Percentiles rank a stretch among this genome's conserved stretches.
These are phyloP conservation scores for Boletales sp. DNA, from an alignment of 768 basidiomycete species.

Conservation along the genomic window DNA sequence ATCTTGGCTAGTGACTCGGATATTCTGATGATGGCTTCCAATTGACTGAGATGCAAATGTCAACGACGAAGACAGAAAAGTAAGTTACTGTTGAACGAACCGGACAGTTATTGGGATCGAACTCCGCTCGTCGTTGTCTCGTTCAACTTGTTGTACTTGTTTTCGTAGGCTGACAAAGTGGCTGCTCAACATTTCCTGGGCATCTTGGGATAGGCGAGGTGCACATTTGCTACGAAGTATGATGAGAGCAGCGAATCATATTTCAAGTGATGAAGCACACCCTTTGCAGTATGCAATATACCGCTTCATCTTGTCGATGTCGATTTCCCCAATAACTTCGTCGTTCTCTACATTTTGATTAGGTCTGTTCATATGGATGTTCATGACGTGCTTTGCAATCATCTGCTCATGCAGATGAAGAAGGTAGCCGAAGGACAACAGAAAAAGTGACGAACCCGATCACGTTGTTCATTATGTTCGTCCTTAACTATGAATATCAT, in stretches of 20 bases:
- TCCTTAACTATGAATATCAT: constrained; percentile 99
- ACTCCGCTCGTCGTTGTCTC: constrained; percentile 94
- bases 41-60: constrained; percentile 52
- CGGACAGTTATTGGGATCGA: constrained; percentile 98
- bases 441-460: constrained; percentile 55
- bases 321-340: constrained; percentile 81
- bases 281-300: constrained; percentile 96
- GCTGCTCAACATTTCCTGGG: constrained; percentile 93
- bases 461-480: constrained; percentile 92
- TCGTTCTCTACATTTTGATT: constrained; percentile 57
- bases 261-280: constrained; percentile 39
- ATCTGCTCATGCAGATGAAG: constrained; percentile 45
- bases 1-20: constrained; percentile 96
- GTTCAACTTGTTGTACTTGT: constrained; percentile 92
- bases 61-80: neutral
- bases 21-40: constrained; percentile 98
- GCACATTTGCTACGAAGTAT: constrained; percentile 77
- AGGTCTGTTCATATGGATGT: constrained; percentile 94
- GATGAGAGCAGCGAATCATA: constrained; percentile 1
- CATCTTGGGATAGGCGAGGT: constrained; percentile 87
- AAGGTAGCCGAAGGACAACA: neutral
- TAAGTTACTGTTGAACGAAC: constrained; percentile 41
- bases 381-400: constrained; percentile 97
- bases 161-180: constrained; percentile 92
- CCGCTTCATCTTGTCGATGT: constrained; percentile 97